phyloP scores from a whole-genome alignment of 371 early-diverging fungal species.

The Circinella minor region DNA sequence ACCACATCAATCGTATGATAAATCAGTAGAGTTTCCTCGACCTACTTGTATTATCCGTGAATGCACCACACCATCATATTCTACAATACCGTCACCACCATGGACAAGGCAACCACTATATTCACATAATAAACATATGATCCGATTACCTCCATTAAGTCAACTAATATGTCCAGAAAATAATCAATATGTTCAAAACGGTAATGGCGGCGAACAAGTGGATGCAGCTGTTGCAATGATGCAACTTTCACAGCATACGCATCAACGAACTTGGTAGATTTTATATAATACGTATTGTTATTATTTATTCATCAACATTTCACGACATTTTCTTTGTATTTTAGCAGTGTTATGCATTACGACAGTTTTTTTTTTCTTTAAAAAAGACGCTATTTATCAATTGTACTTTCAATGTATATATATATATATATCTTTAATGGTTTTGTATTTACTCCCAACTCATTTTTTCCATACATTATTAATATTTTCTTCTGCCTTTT shows the following conservation, averaged over 20 bases:
- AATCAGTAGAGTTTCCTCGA: slow-evolving; percentile 7
- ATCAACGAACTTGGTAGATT: slow-evolving; percentile 1
- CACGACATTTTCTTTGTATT: too few relatives aligned
- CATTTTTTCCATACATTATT: slow-evolving; percentile 4
- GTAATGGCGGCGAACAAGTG: slow-evolving; percentile 21
- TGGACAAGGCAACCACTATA: slow-evolving; percentile 9
- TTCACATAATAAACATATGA: slow-evolving; percentile 1
- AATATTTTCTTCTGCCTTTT: not conserved
- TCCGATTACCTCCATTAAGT: slow-evolving; percentile 26
- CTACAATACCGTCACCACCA: slow-evolving; percentile 20
- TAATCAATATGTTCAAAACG: too few relatives aligned
- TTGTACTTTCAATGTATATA: not conserved
- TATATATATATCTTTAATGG: not conserved
- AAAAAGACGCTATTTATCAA: too few relatives aligned
- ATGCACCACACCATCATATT: not conserved
- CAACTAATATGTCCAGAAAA: slow-evolving; percentile 16
- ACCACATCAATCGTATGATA: slow-evolving; percentile 20
- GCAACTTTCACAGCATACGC: slow-evolving; percentile 24
- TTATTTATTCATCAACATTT: too few relatives aligned
- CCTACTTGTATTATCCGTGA: too few relatives aligned
- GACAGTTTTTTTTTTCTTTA: too few relatives aligned
- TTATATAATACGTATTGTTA: not conserved
- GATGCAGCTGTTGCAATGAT: slow-evolving; percentile 48
- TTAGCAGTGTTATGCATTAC: too few relatives aligned
- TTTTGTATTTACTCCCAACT: slow-evolving; percentile 10